Evolutionary conservation across 495 filamentous ascomycete genomes (phyloP).

Genomic region (Chaetomium fimeti): DNA sequence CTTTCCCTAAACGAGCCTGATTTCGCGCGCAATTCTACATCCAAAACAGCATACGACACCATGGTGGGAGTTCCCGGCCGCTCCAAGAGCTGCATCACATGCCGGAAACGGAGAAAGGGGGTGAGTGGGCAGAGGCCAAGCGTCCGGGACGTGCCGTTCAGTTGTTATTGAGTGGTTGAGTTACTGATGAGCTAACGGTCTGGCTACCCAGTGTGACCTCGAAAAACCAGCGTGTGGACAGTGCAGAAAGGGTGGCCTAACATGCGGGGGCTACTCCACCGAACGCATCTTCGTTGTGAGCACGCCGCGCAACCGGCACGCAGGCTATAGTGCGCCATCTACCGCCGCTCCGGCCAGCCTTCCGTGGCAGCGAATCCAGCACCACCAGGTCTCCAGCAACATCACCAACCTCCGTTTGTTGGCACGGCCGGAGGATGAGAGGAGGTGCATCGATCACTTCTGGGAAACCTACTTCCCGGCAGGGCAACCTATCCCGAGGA

Average conservation of each 20-base stretch:
- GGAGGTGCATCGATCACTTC: constrained; percentile 22
- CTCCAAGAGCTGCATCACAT: constrained; percentile 12
- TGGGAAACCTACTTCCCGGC: constrained; percentile 28
- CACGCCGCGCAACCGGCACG: constrained; percentile 13
- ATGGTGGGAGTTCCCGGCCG: constrained; percentile 17
- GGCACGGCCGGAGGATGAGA: constrained; percentile 20
- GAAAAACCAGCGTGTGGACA: constrained; percentile 11
- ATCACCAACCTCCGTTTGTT: constrained; percentile 5
- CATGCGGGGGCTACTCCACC: constrained; percentile 13
- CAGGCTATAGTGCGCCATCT: constrained; percentile 8
- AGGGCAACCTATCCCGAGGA: constrained; percentile 16
- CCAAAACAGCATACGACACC: neutral
- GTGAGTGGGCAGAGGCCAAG: neutral
- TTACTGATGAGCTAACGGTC: neutral
- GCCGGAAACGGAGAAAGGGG: constrained; percentile 14
- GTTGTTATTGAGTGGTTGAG: too few species aligned
- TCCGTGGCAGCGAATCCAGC: too few species aligned
- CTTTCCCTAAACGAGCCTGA: neutral
- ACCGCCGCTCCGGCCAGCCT: too few species aligned
- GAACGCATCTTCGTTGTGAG: constrained; percentile 21
- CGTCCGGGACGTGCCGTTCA: neutral
- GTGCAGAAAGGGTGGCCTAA: constrained; percentile 14
- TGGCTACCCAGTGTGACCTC: constrained; percentile 10
- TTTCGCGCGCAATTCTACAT: neutral
- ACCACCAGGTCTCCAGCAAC: neutral